These are phyloP conservation scores for Aspergillus sojae DNA, from an alignment of 2,329 filamentous ascomycete species.

Conservation along the genomic window DNA sequence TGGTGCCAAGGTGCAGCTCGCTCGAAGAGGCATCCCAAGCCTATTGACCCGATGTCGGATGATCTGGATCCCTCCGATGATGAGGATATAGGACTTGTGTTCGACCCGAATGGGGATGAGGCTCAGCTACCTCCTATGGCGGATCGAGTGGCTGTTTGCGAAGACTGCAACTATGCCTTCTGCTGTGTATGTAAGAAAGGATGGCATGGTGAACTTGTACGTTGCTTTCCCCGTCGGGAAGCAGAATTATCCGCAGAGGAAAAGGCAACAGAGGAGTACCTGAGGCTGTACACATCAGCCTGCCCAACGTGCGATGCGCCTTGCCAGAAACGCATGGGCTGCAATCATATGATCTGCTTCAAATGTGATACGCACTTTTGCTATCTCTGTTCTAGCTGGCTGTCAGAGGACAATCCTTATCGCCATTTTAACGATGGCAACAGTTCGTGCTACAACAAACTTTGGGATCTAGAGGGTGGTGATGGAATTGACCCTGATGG, in stretches of 20 bases:
- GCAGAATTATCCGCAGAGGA: slow-evolving; percentile 81
- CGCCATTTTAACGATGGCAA: slow-evolving; percentile 77
- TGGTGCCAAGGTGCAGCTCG: slow-evolving; percentile 92
- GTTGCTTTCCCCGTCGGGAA: slow-evolving; percentile 64
- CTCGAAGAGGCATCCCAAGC: slow-evolving; percentile 73
- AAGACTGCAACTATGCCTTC: slow-evolving; percentile 87
- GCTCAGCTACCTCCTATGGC: slow-evolving; percentile 50
- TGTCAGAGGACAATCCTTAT: slow-evolving; percentile 80
- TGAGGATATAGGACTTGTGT: slow-evolving; percentile 49
- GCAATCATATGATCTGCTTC: slow-evolving; percentile 95
- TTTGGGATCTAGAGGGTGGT: slow-evolving; percentile 88
- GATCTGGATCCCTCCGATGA: slow-evolving; percentile 54
- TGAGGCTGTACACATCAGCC: slow-evolving; percentile 77
- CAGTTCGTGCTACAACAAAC: slow-evolving; percentile 75
- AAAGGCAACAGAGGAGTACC: slow-evolving; percentile 81
- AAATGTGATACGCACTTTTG: slow-evolving; percentile 92
- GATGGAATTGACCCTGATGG: slow-evolving; percentile 58
- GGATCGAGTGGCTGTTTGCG: slow-evolving; percentile 79
- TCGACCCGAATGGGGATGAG: slow-evolving; percentile 50
- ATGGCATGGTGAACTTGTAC: slow-evolving; percentile 94
- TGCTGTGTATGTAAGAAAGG: slow-evolving; percentile 73
- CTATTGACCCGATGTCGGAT: slow-evolving; percentile 64
- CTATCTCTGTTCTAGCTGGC: slow-evolving; percentile 88
- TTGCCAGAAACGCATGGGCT: slow-evolving; percentile 87
- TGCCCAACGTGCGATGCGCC: slow-evolving; percentile 87